Evolutionary conservation across 768 basidiomycete genomes (phyloP).

Genomic region (Auricularia auricula-judae): DNA sequence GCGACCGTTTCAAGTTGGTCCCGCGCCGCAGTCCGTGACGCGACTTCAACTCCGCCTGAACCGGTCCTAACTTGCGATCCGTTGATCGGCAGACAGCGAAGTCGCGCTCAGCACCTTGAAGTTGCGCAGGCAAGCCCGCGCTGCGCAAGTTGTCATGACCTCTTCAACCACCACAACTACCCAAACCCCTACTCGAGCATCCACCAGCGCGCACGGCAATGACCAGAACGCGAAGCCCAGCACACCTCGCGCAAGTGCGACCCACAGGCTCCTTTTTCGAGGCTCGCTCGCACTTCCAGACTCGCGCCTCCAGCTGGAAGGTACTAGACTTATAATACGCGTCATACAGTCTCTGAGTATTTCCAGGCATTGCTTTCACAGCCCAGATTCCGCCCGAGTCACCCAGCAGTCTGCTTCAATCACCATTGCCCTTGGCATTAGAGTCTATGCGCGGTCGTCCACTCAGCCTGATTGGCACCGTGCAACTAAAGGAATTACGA

Average conservation of each 20-base stretch:
- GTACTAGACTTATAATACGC: background rate
- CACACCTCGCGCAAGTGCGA: background rate
- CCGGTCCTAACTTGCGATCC: no score
- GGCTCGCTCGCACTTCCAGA: conserved; percentile 6
- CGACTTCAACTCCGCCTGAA: no score
- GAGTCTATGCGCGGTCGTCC: conserved; percentile 6
- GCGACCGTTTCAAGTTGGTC: no score
- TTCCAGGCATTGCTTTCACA: conserved; percentile 3
- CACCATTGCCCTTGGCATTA: conserved; percentile 3
- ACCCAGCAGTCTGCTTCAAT: conserved; percentile 2
- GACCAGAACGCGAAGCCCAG: background rate
- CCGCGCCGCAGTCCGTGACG: no score
- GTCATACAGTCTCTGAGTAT: background rate
- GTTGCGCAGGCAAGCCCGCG: no score
- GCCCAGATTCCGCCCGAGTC: conserved; percentile 1
- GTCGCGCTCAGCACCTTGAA: no score
- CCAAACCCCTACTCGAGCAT: background rate
- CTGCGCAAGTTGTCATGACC: background rate
- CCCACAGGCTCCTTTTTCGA: conserved; percentile 2
- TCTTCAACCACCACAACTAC: background rate
- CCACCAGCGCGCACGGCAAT: background rate
- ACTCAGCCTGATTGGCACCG: background rate
- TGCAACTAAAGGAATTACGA: background rate
- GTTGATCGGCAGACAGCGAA: no score
- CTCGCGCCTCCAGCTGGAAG: conserved; percentile 2